These are phyloP conservation scores for Arthrobotrys pseudoclavata DNA, from an alignment of 2,329 filamentous ascomycete genomes.

Conservation along the genomic window DNA sequence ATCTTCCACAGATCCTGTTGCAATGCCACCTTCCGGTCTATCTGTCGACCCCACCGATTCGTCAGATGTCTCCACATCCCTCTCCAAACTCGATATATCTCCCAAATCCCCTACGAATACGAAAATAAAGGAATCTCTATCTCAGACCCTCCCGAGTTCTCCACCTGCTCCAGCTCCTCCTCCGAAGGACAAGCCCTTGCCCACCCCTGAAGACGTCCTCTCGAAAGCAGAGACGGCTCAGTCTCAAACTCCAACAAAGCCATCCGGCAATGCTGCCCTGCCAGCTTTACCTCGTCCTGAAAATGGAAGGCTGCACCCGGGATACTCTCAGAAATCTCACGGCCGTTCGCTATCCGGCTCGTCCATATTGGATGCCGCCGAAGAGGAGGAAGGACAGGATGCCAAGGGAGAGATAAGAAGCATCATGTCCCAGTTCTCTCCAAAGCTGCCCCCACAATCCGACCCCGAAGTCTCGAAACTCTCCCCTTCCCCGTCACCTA, in stretches of 20 bases:
- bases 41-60: not conserved
- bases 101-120: conserved; percentile 38
- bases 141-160: conserved; percentile 49
- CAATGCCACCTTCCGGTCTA: conserved; percentile 3
- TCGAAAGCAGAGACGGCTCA: conserved; percentile 61
- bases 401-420: conserved; percentile 90
- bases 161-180: conserved; percentile 63
- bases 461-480: conserved; percentile 46
- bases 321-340: conserved; percentile 60
- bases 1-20: conserved; percentile 52
- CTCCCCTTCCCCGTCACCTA: not conserved
- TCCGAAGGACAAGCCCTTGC: conserved; percentile 59
- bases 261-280: conserved; percentile 4
- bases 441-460: conserved; percentile 55
- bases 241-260: not conserved
- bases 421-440: conserved; percentile 91
- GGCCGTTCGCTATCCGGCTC: conserved; percentile 60
- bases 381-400: conserved; percentile 75
- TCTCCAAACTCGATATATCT: conserved; percentile 52
- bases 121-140: conserved; percentile 37
- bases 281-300: conserved; percentile 51
- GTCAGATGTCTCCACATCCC: conserved; percentile 49
- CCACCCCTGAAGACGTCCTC: conserved; percentile 62
- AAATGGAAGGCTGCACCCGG: conserved; percentile 60
- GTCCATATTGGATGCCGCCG: conserved; percentile 70